Evolutionary conservation across 2,329 filamentous ascomycete genomes (phyloP).

Genomic region (Epicoccum sorghinum): DNA sequence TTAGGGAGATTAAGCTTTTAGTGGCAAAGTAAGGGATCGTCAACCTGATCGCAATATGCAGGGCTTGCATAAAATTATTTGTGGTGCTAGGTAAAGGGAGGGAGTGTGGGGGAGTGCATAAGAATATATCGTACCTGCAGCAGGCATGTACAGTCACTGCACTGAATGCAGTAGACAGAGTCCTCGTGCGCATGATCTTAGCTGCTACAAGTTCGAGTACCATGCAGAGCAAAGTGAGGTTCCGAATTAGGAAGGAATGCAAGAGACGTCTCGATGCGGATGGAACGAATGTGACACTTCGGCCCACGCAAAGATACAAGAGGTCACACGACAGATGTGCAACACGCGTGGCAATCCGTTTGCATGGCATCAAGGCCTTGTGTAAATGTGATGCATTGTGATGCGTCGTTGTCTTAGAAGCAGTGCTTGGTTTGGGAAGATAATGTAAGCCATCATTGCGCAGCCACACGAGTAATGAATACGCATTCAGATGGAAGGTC

Average conservation of each 20-base stretch:
- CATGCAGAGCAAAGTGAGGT: constrained; percentile 6
- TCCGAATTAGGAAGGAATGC: background rate
- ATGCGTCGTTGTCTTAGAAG: background rate
- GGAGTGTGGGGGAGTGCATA: background rate
- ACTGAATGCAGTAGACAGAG: too few species aligned
- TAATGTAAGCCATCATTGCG: too few species aligned
- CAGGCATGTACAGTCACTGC: background rate
- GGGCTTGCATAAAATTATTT: constrained; percentile 2
- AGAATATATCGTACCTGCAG: constrained; percentile 6
- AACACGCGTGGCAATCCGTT: constrained; percentile 7
- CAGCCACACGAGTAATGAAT: background rate
- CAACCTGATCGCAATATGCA: constrained; percentile 3
- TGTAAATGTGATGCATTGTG: constrained; percentile 3
- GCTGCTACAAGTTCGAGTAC: background rate
- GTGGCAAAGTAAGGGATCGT: constrained; percentile 12
- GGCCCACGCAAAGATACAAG: background rate
- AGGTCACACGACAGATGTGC: constrained; percentile 6
- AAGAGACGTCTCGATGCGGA: too few species aligned
- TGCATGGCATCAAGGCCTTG: constrained; percentile 5
- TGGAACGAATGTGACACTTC: constrained; percentile 10
- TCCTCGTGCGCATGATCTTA: too few species aligned
- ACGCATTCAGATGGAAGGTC: background rate
- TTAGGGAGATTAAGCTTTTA: constrained; percentile 13
- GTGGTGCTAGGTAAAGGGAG: background rate
- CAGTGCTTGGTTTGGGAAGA: too few species aligned